Percentiles rank a stretch among this genome's conserved stretches.
Conservation (phyloP, 2,329 filamentous ascomycete species). For the Diplodia scrobiculata region DNA sequence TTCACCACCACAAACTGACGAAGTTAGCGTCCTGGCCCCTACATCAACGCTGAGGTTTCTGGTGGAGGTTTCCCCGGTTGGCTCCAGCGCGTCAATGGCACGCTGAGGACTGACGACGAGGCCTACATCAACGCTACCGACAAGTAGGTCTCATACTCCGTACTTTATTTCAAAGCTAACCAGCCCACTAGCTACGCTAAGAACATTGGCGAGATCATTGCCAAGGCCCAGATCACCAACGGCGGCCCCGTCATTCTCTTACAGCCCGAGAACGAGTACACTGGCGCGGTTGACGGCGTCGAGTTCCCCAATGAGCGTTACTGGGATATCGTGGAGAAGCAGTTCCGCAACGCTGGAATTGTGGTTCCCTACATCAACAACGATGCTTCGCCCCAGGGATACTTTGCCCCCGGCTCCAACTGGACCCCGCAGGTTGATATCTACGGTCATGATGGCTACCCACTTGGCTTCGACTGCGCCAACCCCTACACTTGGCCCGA, state of each 20-base stretch:
- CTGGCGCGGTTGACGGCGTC: constrained; percentile 52
- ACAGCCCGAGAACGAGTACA: constrained; percentile 84
- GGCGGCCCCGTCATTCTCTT: constrained; percentile 77
- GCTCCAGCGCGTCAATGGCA: constrained; percentile 68
- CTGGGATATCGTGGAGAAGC: constrained; percentile 69
- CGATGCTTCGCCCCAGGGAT: constrained; percentile 63
- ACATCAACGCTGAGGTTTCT: constrained; percentile 76
- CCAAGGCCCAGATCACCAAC: constrained; percentile 77
- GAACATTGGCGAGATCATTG: constrained; percentile 66
- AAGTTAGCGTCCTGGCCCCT: constrained; percentile 60
- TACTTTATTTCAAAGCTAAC: not conserved
- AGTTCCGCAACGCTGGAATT: constrained; percentile 68
- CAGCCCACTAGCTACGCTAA: constrained; percentile 58
- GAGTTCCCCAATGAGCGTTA: constrained; percentile 68
- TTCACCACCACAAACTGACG: constrained; percentile 31
- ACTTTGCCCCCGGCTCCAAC: constrained; percentile 64
- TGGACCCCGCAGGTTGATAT: constrained; percentile 59
- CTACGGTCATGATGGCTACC: constrained; percentile 68
- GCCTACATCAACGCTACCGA: constrained; percentile 68
- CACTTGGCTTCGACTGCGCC: constrained; percentile 61
- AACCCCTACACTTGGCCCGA: constrained; percentile 65
- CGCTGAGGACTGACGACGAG: constrained; percentile 63
- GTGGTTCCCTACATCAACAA: constrained; percentile 76
- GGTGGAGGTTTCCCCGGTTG: constrained; percentile 82
- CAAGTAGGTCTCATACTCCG: constrained; percentile 51